Conservation (phyloP, 208 protist genomes). For the Strigomonas galati region DNA sequence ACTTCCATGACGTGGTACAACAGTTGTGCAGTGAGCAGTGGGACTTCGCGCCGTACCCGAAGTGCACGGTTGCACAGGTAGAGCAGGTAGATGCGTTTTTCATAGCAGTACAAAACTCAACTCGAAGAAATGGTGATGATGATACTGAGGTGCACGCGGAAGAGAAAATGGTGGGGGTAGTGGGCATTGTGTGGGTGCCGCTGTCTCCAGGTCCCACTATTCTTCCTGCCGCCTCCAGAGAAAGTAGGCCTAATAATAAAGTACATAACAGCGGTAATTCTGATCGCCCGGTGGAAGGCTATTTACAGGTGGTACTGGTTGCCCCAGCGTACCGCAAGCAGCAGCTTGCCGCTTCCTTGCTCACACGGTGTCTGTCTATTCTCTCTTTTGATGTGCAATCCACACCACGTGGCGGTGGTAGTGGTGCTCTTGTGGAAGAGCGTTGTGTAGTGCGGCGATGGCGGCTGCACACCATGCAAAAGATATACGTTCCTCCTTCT, state of each 20-base stretch:
- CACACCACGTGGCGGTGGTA: no score
- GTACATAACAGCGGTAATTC: neutral
- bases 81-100: slow-evolving; percentile 46
- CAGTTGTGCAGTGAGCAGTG: slow-evolving; percentile 15
- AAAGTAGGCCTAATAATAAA: neutral
- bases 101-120: no score
- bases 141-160: neutral
- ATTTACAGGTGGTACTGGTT: slow-evolving; percentile 70
- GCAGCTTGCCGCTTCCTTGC: slow-evolving; percentile 32
- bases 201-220: slow-evolving; percentile 19
- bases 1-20: slow-evolving; percentile 19
- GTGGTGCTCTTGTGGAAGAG: neutral
- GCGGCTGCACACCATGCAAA: slow-evolving; percentile 66
- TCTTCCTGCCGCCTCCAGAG: neutral
- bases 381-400: no score
- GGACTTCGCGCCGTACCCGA: slow-evolving; percentile 57
- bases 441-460: slow-evolving; percentile 33
- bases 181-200: slow-evolving; percentile 73
- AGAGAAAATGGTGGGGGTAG: slow-evolving; percentile 28
- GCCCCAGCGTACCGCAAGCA: slow-evolving; percentile 25
- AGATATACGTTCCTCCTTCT: neutral
- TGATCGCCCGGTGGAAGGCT: slow-evolving; percentile 45
- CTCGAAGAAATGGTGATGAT: no score
- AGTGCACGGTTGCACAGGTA: slow-evolving; percentile 44
- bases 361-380: slow-evolving; percentile 22